A percentile compares a stretch with the other conserved stretches of the same genome.
These are phyloP conservation scores for Neoboletus magnificus DNA, from an alignment of 768 basidiomycete genomes.

Conservation along the genomic window DNA sequence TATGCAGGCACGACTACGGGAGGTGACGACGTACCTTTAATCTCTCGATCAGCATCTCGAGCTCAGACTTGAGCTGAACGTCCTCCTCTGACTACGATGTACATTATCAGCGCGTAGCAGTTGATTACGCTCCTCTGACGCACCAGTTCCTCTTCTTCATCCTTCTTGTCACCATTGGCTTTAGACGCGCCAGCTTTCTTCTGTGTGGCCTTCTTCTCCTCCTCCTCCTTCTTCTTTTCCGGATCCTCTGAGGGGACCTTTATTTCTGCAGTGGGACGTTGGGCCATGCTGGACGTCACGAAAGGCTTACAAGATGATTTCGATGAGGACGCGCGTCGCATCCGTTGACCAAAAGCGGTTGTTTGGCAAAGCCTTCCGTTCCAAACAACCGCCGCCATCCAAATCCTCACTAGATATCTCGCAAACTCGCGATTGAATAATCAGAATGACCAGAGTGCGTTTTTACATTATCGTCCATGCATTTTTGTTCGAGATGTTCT, in stretches of 20 bases:
- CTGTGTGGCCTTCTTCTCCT: conserved; percentile 40
- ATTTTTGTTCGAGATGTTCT: background rate
- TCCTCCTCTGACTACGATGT: conserved; percentile 86
- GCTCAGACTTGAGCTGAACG: conserved; percentile 84
- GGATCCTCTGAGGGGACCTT: conserved; percentile 72
- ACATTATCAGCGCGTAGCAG: conserved; percentile 6
- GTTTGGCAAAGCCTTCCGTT: conserved; percentile 32
- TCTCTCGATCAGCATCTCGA: conserved; percentile 96
- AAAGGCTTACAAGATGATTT: conserved; percentile 1
- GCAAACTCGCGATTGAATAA: background rate
- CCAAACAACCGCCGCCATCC: conserved; percentile 27
- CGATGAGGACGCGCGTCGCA: conserved; percentile 32
- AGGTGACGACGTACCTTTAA: conserved; percentile 61
- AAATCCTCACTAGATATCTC: background rate
- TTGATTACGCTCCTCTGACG: conserved; percentile 32
- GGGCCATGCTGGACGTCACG: conserved; percentile 45
- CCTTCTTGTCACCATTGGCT: conserved; percentile 49
- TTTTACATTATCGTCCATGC: background rate
- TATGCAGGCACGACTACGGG: conserved; percentile 3
- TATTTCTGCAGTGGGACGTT: conserved; percentile 56
- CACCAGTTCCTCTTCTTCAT: conserved; percentile 73
- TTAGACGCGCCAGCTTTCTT: conserved; percentile 59
- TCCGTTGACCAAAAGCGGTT: conserved; percentile 23
- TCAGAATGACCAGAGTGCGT: conserved; percentile 20
- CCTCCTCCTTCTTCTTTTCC: conserved; percentile 57